Evolutionary conservation across 208 protist species (phyloP).

Genomic region (Trypanosoma mega): DNA sequence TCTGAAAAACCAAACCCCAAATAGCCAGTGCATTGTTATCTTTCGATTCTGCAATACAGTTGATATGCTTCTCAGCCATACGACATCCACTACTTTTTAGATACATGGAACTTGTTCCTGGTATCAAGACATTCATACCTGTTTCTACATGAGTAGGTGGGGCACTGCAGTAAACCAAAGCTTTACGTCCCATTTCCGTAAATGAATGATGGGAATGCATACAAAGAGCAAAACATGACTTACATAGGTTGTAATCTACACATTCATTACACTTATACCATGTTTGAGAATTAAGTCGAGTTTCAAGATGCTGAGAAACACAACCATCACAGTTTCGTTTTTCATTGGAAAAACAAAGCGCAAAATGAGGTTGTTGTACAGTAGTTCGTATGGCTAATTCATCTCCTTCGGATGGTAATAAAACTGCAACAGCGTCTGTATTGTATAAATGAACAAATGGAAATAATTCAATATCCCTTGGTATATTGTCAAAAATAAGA

Average conservation of each 20-base stretch:
- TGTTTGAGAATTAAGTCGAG: slow-evolving; percentile 29
- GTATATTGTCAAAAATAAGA: slow-evolving; percentile 82
- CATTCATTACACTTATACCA: slow-evolving; percentile 93
- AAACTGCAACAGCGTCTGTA: slow-evolving; percentile 84
- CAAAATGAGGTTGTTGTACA: slow-evolving; percentile 71
- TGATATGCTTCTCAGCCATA: slow-evolving; percentile 65
- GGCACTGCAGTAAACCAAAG: slow-evolving; percentile 52
- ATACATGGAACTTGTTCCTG: slow-evolving; percentile 64
- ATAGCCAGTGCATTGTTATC: slow-evolving; percentile 71
- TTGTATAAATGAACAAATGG: slow-evolving; percentile 91
- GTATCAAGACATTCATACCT: slow-evolving; percentile 76
- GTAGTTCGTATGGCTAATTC: slow-evolving; percentile 57
- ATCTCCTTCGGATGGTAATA: slow-evolving; percentile 60
- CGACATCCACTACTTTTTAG: slow-evolving; percentile 76
- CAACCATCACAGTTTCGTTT: slow-evolving; percentile 77
- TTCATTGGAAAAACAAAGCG: slow-evolving; percentile 42
- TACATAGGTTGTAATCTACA: slow-evolving; percentile 85
- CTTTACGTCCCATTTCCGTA: slow-evolving; percentile 66
- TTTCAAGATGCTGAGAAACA: slow-evolving; percentile 51
- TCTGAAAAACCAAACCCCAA: slow-evolving; percentile 73
- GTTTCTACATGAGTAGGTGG: slow-evolving; percentile 38
- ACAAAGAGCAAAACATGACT: slow-evolving; percentile 71
- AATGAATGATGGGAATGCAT: slow-evolving; percentile 87
- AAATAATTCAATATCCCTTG: slow-evolving; percentile 52
- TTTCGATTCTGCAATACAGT: slow-evolving; percentile 68